Base-by-base conservation (phyloP, 192 early-diverging fungal genomes). In the Allomyces macrogynus region DNA sequence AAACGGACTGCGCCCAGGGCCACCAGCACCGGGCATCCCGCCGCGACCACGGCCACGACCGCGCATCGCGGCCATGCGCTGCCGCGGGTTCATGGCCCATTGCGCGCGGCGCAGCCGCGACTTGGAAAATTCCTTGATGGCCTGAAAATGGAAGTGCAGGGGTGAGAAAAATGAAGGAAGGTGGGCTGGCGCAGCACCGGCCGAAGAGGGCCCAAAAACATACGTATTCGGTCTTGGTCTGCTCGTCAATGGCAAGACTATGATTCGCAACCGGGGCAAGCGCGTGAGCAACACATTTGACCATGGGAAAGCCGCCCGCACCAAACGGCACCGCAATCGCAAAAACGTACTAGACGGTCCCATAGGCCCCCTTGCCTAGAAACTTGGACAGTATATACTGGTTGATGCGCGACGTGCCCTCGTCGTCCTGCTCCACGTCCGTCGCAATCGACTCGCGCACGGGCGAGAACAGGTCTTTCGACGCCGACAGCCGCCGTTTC, bases 121-220 rank as follows among this genome's bases (percentile, higher is more conserved):
- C 69, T 95, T 95, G 74, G 82, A 83, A 65, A 93, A 94, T 75
- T 93, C 95, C 76, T 98, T 98, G 63, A 95, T 84, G 20, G 95
- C 95, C 75, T 90, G 71, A 57, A 20, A 57, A 20, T 14, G 49
- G 49, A 5, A 16, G 10, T 54, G 9, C 16, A 10, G 49, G 20
- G n/a, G 16, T 20, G 16, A 57, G 12, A 57, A 57, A 57, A 40
- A 40, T n/a, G n/a, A n/a, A n/a, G 32, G 32, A 40, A 40, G 32
- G 32, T 8, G 32, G 32, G 7, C 32, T 8, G 32, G 32, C 7
- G 32, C 3, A 40, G 32, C 32, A 40, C 32, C 32, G 32, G n/a
- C n/a, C n/a, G n/a, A n/a, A n/a, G n/a, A n/a, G n/a, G n/a, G n/a
- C n/a, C n/a, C n/a, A n/a, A n/a, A 3, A 40, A 8, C 32, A 0